phyloP scores from a whole-genome alignment of 768 basidiomycete species.

The Tremella mesenterica region DNA sequence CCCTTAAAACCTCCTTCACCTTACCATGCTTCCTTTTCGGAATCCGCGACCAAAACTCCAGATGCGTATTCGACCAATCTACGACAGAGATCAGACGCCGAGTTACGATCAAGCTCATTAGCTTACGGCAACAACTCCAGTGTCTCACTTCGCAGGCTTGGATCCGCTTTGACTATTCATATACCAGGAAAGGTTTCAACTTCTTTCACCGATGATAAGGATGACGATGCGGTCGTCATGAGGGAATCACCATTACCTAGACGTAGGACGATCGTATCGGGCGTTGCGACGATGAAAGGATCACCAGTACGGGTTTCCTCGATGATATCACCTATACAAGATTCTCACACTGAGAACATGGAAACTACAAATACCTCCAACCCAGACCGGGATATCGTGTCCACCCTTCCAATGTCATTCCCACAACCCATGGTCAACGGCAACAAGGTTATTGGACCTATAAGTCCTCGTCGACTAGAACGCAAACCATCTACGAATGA shows the following conservation, averaged over 20 bases:
- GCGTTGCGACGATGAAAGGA: background rate
- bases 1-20: constrained; percentile 7
- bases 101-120: no score
- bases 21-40: no score
- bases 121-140: background rate
- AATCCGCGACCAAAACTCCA: background rate
- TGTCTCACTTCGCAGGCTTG: constrained; percentile 8
- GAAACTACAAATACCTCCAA: no score
- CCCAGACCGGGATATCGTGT: no score
- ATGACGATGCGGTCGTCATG: background rate
- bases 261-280: constrained; percentile 17
- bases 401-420: background rate
- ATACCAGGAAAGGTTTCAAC: background rate
- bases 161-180: constrained; percentile 6
- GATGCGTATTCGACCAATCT: no score
- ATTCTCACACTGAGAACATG: no score
- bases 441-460: background rate
- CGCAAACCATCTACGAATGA: constrained; percentile 18
- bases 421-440: background rate
- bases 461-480: constrained; percentile 14
- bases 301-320: constrained; percentile 10
- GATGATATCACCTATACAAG: background rate
- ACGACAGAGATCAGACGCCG: no score
- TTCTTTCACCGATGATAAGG: background rate
- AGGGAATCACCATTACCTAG: constrained; percentile 11